Conservation (phyloP, 495 filamentous ascomycete species). For the Aspergillus nanangensis region DNA sequence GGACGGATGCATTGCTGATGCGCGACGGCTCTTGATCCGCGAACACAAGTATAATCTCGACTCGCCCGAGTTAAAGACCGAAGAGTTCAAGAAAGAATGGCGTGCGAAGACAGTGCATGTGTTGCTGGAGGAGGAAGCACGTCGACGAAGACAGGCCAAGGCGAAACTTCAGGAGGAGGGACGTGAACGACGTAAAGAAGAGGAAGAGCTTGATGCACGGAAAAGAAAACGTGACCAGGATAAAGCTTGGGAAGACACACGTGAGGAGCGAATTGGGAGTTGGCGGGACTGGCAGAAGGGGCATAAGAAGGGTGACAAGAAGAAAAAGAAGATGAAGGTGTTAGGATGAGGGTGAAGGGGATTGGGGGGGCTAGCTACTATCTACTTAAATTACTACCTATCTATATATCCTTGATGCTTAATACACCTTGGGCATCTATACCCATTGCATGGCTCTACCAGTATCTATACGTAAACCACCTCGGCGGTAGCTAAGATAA, state of each 20-base stretch:
- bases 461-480: too few species aligned
- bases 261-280: constrained; percentile 86
- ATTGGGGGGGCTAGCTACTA: too few species aligned
- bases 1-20: constrained; percentile 94
- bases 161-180: constrained; percentile 97
- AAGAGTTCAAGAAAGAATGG: constrained; percentile 80
- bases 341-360: constrained; percentile 40
- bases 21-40: constrained; percentile 87
- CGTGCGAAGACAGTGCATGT: constrained; percentile 87
- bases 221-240: constrained; percentile 94
- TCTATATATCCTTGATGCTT: neutral
- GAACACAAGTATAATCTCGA: constrained; percentile 91
- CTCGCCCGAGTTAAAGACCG: constrained; percentile 72
- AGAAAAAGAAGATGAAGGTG: constrained; percentile 88
- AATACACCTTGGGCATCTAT: too few species aligned
- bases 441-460: too few species aligned
- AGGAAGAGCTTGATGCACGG: constrained; percentile 79
- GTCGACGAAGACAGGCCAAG: constrained; percentile 79
- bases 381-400: too few species aligned
- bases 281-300: constrained; percentile 91
- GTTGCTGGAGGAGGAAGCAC: constrained; percentile 86
- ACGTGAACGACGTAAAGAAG: constrained; percentile 77
- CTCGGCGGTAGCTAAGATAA: too few species aligned
- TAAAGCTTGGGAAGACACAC: constrained; percentile 86
- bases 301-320: constrained; percentile 45